These are phyloP conservation scores for Ogataea glucozyma DNA, from an alignment of 805 yeast genomes.

Conservation along the genomic window DNA sequence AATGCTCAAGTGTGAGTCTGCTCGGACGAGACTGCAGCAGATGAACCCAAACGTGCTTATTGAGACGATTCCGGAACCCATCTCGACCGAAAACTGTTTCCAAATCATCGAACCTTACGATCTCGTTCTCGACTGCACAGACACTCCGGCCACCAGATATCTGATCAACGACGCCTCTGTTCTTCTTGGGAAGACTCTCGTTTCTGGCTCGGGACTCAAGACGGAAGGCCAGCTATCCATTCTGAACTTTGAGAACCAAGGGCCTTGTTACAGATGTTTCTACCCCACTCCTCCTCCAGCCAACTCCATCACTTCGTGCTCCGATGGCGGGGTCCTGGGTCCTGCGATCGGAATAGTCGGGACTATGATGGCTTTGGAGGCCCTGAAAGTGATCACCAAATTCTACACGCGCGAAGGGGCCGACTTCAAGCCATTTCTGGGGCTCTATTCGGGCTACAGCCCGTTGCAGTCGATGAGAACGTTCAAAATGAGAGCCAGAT, in stretches of 20 bases:
- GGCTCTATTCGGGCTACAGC: conserved; percentile 62
- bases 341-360: conserved; percentile 96
- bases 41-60: conserved; percentile 72
- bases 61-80: conserved; percentile 49
- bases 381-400: conserved; percentile 70
- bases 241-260: conserved; percentile 60
- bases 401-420: conserved; percentile 49
- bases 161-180: conserved; percentile 85
- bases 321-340: conserved; percentile 93
- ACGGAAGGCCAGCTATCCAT: conserved; percentile 89
- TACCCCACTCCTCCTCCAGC: conserved; percentile 91
- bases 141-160: conserved; percentile 85
- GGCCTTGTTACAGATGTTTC: conserved; percentile 95
- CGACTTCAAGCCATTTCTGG: conserved; percentile 66
- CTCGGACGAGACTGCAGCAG: conserved; percentile 49
- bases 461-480: conserved; percentile 65
- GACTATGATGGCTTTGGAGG: conserved; percentile 81
- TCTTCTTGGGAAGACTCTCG: conserved; percentile 62
- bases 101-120: conserved; percentile 66
- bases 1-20: conserved; percentile 75
- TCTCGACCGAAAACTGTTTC: conserved; percentile 60
- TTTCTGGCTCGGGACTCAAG: conserved; percentile 89
- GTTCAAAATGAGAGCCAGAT: conserved; percentile 77
- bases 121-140: conserved; percentile 88
- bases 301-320: conserved; percentile 76